Base-by-base conservation (phyloP, 2,329 filamentous ascomycete species). In the Pochonia chlamydosporia region DNA sequence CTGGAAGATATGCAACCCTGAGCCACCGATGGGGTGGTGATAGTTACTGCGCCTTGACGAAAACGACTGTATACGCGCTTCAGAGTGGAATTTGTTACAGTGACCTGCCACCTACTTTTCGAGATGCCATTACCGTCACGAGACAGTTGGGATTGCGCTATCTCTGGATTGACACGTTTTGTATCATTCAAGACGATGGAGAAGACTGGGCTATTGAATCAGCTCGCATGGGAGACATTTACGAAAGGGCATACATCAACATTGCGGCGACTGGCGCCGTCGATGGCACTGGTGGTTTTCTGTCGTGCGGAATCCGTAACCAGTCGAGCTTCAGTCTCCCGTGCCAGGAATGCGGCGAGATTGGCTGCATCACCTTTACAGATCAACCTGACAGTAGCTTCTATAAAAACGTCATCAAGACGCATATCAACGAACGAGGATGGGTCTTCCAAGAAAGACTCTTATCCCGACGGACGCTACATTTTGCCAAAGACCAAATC, bases 81-180 rank as follows among this genome's bases (percentile, higher is more conserved):
- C 8, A 8, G 9, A 31, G 9, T 9, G 28, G 28, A 8, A 9
- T 31, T 31, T 31, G 9, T 14, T 9, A 9, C 9, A 31, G 9
- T 31, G 14, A 14, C 14, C 8, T 31, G 8, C 28, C 28, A 8
- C 8, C 8, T 9, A 31, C 28, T 14, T 31, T 58, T 21, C 47
- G 35, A 13, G 48, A 59, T 33, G 55, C 56, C n/a, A 37, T 58
- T 3, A 31, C 18, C 5, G 40, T 56, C 5, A 40, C 47, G 2
- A 46, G 49, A 2, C 18, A 35, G 10, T 33, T 57, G 5, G 54
- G 52, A 5, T 16, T 52, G 31, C 23, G 42, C 3, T 60, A 58
- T 18, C 13, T 59, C 6, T 60, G 56, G 56, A 58, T 60, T 16
- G 56, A 60, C 44, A 57, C 55, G 3, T 41, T 60, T 2, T 61